Evolutionary conservation across 805 yeast genomes (phyloP).

Genomic region (Teunomyces aglyptinius): DNA sequence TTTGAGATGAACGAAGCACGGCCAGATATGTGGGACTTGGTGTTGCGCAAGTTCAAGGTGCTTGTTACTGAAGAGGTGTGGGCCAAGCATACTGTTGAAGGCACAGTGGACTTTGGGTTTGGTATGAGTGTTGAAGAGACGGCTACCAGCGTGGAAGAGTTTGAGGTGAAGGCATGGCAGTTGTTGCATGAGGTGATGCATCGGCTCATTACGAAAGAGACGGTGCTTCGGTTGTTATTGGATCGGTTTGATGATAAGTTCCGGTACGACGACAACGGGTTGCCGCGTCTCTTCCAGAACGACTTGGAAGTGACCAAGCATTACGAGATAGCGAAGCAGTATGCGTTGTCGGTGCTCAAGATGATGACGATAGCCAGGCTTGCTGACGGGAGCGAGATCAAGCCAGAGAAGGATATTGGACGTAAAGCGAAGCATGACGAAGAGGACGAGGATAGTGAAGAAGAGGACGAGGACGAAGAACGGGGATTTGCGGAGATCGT

Average conservation of each 20-base stretch:
- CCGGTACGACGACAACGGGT: constrained; percentile 76
- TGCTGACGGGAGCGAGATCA: constrained; percentile 51
- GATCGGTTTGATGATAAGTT: constrained; percentile 81
- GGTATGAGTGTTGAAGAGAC: constrained; percentile 53
- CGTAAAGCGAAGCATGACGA: constrained; percentile 8
- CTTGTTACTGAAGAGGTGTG: constrained; percentile 7
- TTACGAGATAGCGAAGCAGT: constrained; percentile 57
- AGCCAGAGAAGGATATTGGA: constrained; percentile 52
- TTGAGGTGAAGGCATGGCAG: constrained; percentile 64
- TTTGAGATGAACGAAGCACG: constrained; percentile 16
- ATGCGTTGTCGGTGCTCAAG: constrained; percentile 59
- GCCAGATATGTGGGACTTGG: constrained; percentile 18
- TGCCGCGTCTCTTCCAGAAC: constrained; percentile 80
- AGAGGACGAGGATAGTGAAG: constrained; percentile 23
- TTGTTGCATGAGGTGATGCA: constrained; percentile 56
- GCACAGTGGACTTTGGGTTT: constrained; percentile 56
- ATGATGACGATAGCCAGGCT: constrained; percentile 45
- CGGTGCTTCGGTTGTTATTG: constrained; percentile 61
- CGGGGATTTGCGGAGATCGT: constrained; percentile 9
- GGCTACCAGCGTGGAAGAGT: constrained; percentile 33
- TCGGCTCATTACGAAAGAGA: constrained; percentile 65
- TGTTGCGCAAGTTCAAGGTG: constrained; percentile 18
- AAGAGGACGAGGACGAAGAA: constrained; percentile 26
- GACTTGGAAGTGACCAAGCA: constrained; percentile 67
- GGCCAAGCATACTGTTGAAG: constrained; percentile 13